Evolutionary conservation across 495 filamentous ascomycete genomes (phyloP).

Genomic region (Aspergillus campestris): DNA sequence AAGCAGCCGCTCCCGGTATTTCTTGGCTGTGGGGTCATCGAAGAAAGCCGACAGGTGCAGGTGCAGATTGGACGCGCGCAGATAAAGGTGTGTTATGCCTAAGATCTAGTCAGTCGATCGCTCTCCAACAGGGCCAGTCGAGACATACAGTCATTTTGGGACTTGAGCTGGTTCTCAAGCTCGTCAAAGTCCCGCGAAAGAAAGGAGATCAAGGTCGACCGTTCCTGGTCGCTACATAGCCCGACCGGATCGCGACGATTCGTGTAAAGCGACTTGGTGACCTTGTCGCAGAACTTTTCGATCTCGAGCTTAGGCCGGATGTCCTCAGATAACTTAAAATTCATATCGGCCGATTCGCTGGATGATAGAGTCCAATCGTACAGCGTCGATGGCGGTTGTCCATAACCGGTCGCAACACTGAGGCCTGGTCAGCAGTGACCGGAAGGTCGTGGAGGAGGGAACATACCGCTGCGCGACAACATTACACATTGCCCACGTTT

Average conservation of each 20-base stretch:
- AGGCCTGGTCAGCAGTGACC: not conserved
- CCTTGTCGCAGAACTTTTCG: slow-evolving; percentile 75
- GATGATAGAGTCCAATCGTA: slow-evolving; percentile 80
- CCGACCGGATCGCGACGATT: slow-evolving; percentile 69
- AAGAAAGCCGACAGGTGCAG: slow-evolving; percentile 84
- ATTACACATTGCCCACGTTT: slow-evolving; percentile 88
- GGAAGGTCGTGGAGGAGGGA: not conserved
- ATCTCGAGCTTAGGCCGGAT: slow-evolving; percentile 64
- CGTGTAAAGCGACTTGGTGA: slow-evolving; percentile 78
- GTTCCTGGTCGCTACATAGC: slow-evolving; percentile 59
- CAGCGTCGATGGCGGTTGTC: slow-evolving; percentile 78
- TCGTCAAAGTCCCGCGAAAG: slow-evolving; percentile 46
- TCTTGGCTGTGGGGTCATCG: slow-evolving; percentile 62
- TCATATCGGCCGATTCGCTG: slow-evolving; percentile 52
- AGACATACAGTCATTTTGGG: slow-evolving; percentile 36
- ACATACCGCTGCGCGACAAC: slow-evolving; percentile 74
- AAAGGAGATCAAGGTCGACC: slow-evolving; percentile 56
- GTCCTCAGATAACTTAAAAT: slow-evolving; percentile 58
- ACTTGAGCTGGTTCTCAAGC: slow-evolving; percentile 37
- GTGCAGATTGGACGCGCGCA: slow-evolving; percentile 73
- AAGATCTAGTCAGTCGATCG: slow-evolving; percentile 25
- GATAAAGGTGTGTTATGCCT: slow-evolving; percentile 61
- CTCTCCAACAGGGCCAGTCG: not conserved
- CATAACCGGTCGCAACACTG: slow-evolving; percentile 81
- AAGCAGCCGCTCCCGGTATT: slow-evolving; percentile 71